Base-by-base conservation (phyloP, 208 protist species). In the Crithidia expoeki region DNA sequence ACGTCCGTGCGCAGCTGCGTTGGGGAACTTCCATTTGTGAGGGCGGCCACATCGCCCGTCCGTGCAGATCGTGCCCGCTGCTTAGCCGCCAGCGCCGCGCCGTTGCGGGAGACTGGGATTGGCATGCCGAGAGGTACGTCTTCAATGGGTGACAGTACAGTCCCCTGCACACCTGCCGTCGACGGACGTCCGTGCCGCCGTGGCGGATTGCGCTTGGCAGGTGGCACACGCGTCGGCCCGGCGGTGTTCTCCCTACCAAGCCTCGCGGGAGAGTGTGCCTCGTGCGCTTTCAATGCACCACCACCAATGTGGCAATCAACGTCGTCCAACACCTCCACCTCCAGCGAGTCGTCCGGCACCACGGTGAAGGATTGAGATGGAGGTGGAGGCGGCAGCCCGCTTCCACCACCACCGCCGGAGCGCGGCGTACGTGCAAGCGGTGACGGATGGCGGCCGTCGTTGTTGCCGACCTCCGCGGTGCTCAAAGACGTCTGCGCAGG, bases 311-410 rank as follows among this genome's bases (percentile, higher is more conserved):
- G 47, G 3, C 30, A 27, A 21, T 59, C 40, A n/a, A 0, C 17
- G 0, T 69, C 71, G 14, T 76, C 63, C 27, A 76, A 57, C 28
- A 76, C 64, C 63, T 76, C 71, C 47, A 71, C 62, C 63, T 76
- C 71, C 6, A 76, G 44, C 21, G 71, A 76, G 56, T 71, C 71
- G 23, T 76, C 71, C 0, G 71, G 71, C 28, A 65, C 44, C n/a
- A 76, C 50, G 38, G 65, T 47, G 7, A 61, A 21, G 28, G 44
- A 46, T 0, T 47, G 16, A 9, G 40, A 34, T 3, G 23, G 17
- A 44, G 53, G 59, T 2, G 25, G 53, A 2, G 25, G 36, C 7
- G 28, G 50, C 27, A 38, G 42, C 30, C 36, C 36, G 36, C 12
- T 40, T 5, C 36, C 36, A 12, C 36, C 36, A 12, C 12, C 12